A percentile compares a stretch with the other conserved stretches of the same genome.
phyloP scores from a whole-genome alignment of 2,329 filamentous ascomycete species.

The Penicillium paneum region DNA sequence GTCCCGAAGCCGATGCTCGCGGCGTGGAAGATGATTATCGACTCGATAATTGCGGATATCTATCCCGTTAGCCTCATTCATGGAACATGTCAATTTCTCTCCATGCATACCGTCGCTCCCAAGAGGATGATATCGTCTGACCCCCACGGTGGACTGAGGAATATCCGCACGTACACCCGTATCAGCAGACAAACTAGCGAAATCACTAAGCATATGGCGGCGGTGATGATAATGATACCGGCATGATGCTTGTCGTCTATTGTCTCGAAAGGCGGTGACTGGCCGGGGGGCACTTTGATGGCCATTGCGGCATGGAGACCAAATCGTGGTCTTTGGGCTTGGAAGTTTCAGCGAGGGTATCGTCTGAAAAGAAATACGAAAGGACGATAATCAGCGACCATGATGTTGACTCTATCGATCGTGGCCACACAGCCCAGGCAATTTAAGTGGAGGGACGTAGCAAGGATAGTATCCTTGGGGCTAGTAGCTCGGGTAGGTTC shows the following conservation, averaged over 20 bases:
- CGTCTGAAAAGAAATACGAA: background rate
- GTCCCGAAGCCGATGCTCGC: background rate
- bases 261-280: conserved; percentile 23
- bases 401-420: background rate
- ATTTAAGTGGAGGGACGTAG: background rate
- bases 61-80: background rate
- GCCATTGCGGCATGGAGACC: conserved; percentile 1
- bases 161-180: background rate
- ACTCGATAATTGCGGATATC: background rate
- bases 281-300: conserved; percentile 13
- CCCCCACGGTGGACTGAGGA: background rate
- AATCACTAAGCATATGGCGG: background rate
- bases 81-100: background rate
- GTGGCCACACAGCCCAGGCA: background rate
- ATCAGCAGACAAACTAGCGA: background rate
- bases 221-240: conserved; percentile 28
- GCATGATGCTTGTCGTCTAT: conserved; percentile 31
- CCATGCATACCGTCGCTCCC: background rate
- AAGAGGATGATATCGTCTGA: background rate
- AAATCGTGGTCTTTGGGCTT: background rate
- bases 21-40: background rate
- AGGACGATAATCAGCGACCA: background rate
- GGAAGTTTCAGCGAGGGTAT: background rate
- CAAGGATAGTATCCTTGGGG: background rate
- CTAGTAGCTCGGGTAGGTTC: background rate